A percentile compares a stretch with the other conserved stretches of the same genome.
Evolutionary conservation across 139 green algal species (phyloP).

Genomic region (Coelastrella sp.): DNA sequence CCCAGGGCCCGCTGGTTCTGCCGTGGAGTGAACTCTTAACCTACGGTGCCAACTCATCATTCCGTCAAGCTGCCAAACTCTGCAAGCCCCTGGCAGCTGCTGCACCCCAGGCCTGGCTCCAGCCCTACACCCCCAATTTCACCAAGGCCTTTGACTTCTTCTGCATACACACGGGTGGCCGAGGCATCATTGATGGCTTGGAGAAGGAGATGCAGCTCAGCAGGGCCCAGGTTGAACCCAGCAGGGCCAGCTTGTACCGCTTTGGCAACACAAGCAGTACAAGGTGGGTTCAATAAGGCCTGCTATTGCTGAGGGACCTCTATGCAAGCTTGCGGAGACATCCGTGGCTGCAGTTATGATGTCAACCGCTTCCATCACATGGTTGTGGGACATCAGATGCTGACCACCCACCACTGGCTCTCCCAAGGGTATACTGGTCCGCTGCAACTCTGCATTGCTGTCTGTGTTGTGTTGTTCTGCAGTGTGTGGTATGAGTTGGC

Average conservation of each 20-base stretch:
- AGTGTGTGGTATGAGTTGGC: slow-evolving; percentile 58
- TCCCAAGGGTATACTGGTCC: too few species aligned
- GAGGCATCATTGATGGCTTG: slow-evolving; percentile 79
- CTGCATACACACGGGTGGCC: slow-evolving; percentile 95
- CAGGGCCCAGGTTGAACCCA: slow-evolving; percentile 56
- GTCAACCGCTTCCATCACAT: too few species aligned
- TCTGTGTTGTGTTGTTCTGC: not conserved
- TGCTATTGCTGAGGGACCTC: too few species aligned
- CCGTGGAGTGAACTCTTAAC: slow-evolving; percentile 82
- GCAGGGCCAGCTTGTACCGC: slow-evolving; percentile 54
- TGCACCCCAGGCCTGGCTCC: slow-evolving; percentile 11
- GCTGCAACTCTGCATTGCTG: not conserved
- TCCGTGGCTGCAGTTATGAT: too few species aligned
- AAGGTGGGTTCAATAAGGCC: too few species aligned
- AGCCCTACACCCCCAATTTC: slow-evolving; percentile 97
- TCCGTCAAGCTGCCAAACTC: slow-evolving; percentile 81
- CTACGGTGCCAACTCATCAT: slow-evolving; percentile 92
- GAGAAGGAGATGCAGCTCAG: slow-evolving; percentile 72
- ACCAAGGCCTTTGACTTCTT: slow-evolving; percentile 96
- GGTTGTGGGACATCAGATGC: too few species aligned
- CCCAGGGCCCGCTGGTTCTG: slow-evolving; percentile 93
- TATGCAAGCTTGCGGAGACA: too few species aligned
- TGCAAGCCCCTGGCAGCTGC: not conserved
- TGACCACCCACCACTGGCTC: too few species aligned
- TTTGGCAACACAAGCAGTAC: slow-evolving; percentile 59